Percentiles rank a stretch among this genome's conserved stretches.
phyloP scores from a whole-genome alignment of 192 early-diverging fungal species.

The Radiomyces spectabilis region DNA sequence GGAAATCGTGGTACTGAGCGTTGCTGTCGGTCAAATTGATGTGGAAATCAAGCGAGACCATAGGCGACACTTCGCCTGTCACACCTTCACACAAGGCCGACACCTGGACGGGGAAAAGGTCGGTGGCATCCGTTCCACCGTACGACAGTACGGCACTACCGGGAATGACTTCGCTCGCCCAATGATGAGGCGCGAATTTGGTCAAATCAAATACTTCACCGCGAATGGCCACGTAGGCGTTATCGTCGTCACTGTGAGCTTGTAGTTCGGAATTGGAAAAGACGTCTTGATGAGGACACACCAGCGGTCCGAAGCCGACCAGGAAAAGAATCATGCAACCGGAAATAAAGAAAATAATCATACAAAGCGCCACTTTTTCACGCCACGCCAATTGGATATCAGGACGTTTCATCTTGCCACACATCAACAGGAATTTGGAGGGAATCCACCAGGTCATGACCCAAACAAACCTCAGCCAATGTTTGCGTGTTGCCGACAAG shows the following conservation, averaged over 20 bases:
- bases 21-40: constrained; percentile 38
- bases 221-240: constrained; percentile 66
- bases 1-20: constrained; percentile 64
- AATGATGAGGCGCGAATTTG: constrained; percentile 50
- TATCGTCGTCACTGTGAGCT: constrained; percentile 27
- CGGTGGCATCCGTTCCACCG: constrained; percentile 56
- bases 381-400: constrained; percentile 93
- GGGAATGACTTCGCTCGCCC: constrained; percentile 44
- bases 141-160: constrained; percentile 46
- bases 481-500: constrained; percentile 47
- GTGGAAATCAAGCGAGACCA: constrained; percentile 40
- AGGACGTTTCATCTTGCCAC: constrained; percentile 71
- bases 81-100: constrained; percentile 53
- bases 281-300: constrained; percentile 70
- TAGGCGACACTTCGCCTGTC: constrained; percentile 42
- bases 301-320: constrained; percentile 60
- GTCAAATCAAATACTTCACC: constrained; percentile 80
- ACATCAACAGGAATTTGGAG: constrained; percentile 48
- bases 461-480: constrained; percentile 86
- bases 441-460: constrained; percentile 81
- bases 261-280: constrained; percentile 56
- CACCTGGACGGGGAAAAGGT: constrained; percentile 66
- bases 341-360: constrained; percentile 76
- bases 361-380: constrained; percentile 90
- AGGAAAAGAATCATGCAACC: constrained; percentile 81